A percentile compares a stretch with the other conserved stretches of the same genome.
Evolutionary conservation across 441 rosid species (phyloP).

Genomic region (Geranium incanum): DNA sequence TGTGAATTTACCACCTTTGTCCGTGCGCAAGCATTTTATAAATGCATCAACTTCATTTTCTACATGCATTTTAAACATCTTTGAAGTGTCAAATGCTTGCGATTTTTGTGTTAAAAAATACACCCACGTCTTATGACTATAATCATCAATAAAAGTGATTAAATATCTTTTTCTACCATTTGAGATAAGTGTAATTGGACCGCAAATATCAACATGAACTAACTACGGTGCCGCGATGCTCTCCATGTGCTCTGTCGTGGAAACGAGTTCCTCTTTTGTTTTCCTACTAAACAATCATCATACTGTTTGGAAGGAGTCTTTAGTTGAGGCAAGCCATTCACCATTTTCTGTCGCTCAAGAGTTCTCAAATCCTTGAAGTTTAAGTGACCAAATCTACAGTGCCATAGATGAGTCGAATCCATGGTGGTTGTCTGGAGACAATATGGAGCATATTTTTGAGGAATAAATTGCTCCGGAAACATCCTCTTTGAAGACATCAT

Average conservation of each 20-base stretch:
- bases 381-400: neutral
- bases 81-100: neutral
- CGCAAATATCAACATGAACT: no score
- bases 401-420: neutral
- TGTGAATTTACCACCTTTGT: neutral
- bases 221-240: no score
- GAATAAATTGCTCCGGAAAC: neutral
- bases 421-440: neutral
- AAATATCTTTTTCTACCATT: no score
- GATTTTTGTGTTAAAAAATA: constrained; percentile 6
- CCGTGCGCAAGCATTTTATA: neutral
- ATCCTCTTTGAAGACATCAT: neutral
- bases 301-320: neutral
- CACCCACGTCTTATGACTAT: constrained; percentile 1
- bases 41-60: neutral
- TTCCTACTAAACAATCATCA: neutral
- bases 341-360: no score
- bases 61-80: neutral
- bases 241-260: no score
- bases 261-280: neutral
- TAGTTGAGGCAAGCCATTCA: no score
- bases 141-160: neutral
- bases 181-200: no score
- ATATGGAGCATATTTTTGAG: neutral
- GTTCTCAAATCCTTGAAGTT: neutral